Percentiles rank a stretch among this genome's conserved stretches.
phyloP scores from a whole-genome alignment of 2,329 filamentous ascomycete genomes.

The Pseudopyrenochaeta lycopersici region DNA sequence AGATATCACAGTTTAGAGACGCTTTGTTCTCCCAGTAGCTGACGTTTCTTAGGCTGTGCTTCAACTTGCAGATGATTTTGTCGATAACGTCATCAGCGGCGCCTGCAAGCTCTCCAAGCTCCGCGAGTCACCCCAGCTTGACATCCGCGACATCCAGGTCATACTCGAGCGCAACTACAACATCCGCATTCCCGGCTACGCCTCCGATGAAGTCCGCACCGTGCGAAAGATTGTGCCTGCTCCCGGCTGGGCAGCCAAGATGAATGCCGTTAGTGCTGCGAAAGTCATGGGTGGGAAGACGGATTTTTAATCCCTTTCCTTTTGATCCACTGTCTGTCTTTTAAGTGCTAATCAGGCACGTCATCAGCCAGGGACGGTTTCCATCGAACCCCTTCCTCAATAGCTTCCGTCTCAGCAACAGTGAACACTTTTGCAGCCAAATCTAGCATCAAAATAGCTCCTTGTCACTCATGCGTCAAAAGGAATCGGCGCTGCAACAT shows the following conservation, averaged over 20 bases:
- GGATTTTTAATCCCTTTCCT: conserved; percentile 38
- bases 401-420: no score
- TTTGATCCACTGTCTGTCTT: no score
- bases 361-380: no score
- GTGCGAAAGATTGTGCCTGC: conserved; percentile 93
- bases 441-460: no score
- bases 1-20: conserved; percentile 26
- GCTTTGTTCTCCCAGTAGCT: conserved; percentile 13
- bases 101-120: conserved; percentile 94
- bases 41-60: conserved; percentile 74
- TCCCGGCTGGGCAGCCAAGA: conserved; percentile 91
- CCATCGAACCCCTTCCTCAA: no score
- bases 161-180: conserved; percentile 72
- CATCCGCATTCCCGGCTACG: conserved; percentile 88
- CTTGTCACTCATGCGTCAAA: no score
- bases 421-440: no score
- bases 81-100: conserved; percentile 86
- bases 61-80: conserved; percentile 89
- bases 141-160: conserved; percentile 72
- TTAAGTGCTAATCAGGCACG: no score
- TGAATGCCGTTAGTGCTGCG: conserved; percentile 93
- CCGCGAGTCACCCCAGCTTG: conserved; percentile 86
- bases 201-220: conserved; percentile 90
- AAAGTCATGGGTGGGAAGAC: conserved; percentile 70
- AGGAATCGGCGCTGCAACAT: no score